A percentile compares a stretch with the other conserved stretches of the same genome.
phyloP scores from a whole-genome alignment of 2,329 filamentous ascomycete genomes.

The Penicillium sp. region DNA sequence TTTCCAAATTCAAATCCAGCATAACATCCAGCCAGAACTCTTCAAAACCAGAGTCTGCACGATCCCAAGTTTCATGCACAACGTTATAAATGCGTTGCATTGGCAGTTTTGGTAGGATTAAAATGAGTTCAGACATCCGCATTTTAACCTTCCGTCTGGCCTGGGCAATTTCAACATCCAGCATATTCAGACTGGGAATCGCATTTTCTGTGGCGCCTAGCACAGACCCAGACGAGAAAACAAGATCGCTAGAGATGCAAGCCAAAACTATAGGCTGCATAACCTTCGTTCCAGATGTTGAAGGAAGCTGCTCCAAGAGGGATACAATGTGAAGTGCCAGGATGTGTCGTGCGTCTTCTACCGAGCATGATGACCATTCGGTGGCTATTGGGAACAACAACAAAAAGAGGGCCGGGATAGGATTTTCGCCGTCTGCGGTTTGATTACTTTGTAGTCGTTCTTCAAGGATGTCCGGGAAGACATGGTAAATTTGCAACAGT shows the following conservation, averaged over 20 bases:
- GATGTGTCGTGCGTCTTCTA: slow-evolving; percentile 19
- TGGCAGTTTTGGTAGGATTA: slow-evolving; percentile 24
- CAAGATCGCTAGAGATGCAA: slow-evolving; percentile 26
- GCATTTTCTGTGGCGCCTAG: slow-evolving; percentile 19
- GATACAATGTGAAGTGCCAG: slow-evolving; percentile 25
- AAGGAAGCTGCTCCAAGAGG: slow-evolving; percentile 22
- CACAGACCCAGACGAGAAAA: slow-evolving; percentile 21
- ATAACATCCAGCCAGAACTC: slow-evolving; percentile 26
- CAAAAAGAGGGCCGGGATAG: slow-evolving; percentile 17
- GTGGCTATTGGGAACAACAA: slow-evolving; percentile 13
- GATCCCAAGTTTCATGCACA: slow-evolving; percentile 24
- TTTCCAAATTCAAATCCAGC: slow-evolving; percentile 25
- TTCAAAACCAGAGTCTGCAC: slow-evolving; percentile 18
- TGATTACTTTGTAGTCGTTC: slow-evolving; percentile 16
- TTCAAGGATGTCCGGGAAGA: slow-evolving; percentile 24
- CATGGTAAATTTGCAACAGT: slow-evolving; percentile 26
- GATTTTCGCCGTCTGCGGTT: slow-evolving; percentile 5
- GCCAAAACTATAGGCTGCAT: slow-evolving; percentile 23
- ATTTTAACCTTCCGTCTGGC: slow-evolving; percentile 23
- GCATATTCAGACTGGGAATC: slow-evolving; percentile 19
- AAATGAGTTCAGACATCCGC: slow-evolving; percentile 22
- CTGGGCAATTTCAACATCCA: slow-evolving; percentile 26
- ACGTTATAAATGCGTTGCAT: slow-evolving; percentile 23
- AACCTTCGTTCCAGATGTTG: slow-evolving; percentile 25
- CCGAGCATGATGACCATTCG: slow-evolving; percentile 9